Evolutionary conservation across 2,329 filamentous ascomycete species (phyloP), one percentile per base, ranked within the genome.

Genomic region (Trichophyton simii): DNA sequence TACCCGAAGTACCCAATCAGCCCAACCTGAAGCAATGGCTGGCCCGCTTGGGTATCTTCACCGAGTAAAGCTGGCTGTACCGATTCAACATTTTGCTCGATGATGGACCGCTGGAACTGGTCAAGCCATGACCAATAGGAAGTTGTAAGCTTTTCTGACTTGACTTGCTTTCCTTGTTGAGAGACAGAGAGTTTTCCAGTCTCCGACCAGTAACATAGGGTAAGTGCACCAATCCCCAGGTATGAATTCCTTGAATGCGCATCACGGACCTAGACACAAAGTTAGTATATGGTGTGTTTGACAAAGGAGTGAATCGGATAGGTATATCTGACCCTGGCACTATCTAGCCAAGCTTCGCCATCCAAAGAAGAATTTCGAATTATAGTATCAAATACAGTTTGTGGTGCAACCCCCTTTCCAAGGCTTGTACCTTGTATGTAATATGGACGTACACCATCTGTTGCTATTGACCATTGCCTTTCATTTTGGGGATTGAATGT

Each of bases 331-430:
- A 63, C 63, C 57, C 63, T 64, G 25, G 63, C 63, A 20, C 63
- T 64, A 42, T 64, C 63, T 5, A 64, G 57, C 63, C 63, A 64
- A 22, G 61, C 63, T 44, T 64, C 63, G 3, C 63, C 63, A 34
- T 64, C 63, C 9, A 58, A 18, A 18, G 63, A 62, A 2, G 57
- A 52, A 22, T 64, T 64, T 31, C 63, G 63, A 18, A 64, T 46
- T 11, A 57, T 48, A 9, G 55, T 34, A 38, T 64, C 61, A 31
- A 64, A 64, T 13, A 64, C 41, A 11, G 28, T 25, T 8, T 61
- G 55, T 42, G 63, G 54, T n/a, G 54, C 9, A 38, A 58, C 58
- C 2, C 63, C 63, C 18, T 61, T 62, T 34, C 63, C 63, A 18
- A 64, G 57, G 22, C 13, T 55, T 8, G 46, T 44, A 5, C 59